Evolutionary conservation across 2,329 filamentous ascomycete species (phyloP).

Genomic region (Teratosphaeria zuluensis): DNA sequence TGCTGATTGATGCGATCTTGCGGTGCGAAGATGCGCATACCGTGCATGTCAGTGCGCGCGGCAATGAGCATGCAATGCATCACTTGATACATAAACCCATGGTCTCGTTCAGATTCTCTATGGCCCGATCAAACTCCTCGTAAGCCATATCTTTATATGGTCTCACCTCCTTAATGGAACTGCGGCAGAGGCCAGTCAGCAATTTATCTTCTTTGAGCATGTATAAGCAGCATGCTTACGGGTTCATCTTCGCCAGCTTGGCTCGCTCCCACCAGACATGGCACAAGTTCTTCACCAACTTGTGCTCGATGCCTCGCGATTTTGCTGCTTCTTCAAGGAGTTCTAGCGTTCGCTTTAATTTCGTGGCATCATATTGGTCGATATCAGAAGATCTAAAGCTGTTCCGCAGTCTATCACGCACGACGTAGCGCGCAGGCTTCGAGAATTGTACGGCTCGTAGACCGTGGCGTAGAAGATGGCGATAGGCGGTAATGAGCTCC

Average conservation of each 20-base stretch:
- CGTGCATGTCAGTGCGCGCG: no score
- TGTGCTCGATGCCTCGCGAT: constrained; percentile 60
- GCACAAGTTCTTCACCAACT: constrained; percentile 59
- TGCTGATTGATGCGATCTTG: background rate
- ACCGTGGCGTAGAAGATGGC: constrained; percentile 55
- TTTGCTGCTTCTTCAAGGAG: constrained; percentile 59
- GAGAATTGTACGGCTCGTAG: constrained; percentile 65
- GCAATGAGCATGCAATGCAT: background rate
- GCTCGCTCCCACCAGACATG: constrained; percentile 37
- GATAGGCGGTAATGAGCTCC: constrained; percentile 40
- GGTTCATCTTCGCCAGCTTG: constrained; percentile 21
- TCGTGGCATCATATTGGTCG: constrained; percentile 39
- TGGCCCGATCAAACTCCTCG: constrained; percentile 57
- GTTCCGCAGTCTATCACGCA: constrained; percentile 42
- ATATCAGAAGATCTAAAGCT: constrained; percentile 45
- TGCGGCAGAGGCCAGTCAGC: background rate
- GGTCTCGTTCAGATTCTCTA: constrained; percentile 64
- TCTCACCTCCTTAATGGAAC: background rate
- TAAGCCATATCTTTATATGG: constrained; percentile 31
- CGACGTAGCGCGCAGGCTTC: constrained; percentile 54
- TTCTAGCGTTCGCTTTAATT: constrained; percentile 55
- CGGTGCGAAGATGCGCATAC: background rate
- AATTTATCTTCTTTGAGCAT: background rate
- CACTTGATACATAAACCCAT: constrained; percentile 51
- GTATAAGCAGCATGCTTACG: constrained; percentile 7